Evolutionary conservation across 1,284 basidiomycete species (phyloP), one percentile per base, ranked within the genome.

Genomic region (Vanrija pseudolonga): DNA sequence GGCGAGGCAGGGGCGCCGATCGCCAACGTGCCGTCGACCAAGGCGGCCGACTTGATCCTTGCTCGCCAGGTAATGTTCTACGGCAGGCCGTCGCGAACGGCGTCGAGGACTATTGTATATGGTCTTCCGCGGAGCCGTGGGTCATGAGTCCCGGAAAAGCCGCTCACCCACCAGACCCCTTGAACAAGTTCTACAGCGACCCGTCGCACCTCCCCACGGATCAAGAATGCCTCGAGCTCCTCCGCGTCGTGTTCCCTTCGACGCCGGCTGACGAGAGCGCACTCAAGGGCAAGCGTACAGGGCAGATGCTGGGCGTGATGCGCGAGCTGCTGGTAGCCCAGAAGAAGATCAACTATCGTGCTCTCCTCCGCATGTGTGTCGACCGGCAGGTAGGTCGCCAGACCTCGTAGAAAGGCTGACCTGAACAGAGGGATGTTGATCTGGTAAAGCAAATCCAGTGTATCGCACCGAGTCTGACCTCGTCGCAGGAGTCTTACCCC

Each of bases 121-220:
- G 76, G 77, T 8, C 52, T 77, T 0, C 72, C 74, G 2, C 48
- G 49, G 0, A 61, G 64, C 20, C 72, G 76, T 77, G 50, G 45
- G 68, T 51, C 32, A 18, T 14, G n/a, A 18, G 37, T n/a, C 20
- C 22, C 22, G 45, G 24, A 20, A 4, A 4, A 14, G n/a, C n/a
- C 0, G 28, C 47, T 58, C 12, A 52, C 32, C 22, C 6, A n/a
- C 0, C 55, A 77, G 74, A 77, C 39, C 61, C 69, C 24, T 59
- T 77, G 19, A 71, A 72, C 50, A 60, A 55, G 32, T 32, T 20
- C 17, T 14, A 17, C 5, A 2, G 18, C 19, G 9, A 23, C 20
- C 4, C 41, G 26, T 19, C 23, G 24, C 84, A 26, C 36, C 15
- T 45, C 48, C 15, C 22, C 49, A 14, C 47, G 36, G 32, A 50